Conservation (phyloP, 2,329 filamentous ascomycete species). For the Aspergillus fijiensis region DNA sequence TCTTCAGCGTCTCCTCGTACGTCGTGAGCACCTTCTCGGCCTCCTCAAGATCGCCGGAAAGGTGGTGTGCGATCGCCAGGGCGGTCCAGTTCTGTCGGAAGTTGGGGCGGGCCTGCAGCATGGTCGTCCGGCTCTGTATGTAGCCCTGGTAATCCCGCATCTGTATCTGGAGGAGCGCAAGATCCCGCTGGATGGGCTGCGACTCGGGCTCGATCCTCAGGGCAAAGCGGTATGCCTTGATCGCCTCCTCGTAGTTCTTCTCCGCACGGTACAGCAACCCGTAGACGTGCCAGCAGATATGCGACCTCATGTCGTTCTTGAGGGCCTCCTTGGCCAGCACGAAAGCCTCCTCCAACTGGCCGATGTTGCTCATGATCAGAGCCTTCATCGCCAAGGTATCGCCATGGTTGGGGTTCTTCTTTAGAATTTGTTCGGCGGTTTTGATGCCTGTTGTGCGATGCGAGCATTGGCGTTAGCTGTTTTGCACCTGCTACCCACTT, state of each 20-base stretch:
- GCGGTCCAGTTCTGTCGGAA: slow-evolving; percentile 95
- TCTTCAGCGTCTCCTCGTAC: slow-evolving; percentile 91
- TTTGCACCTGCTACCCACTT: slow-evolving; percentile 6
- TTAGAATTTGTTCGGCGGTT: slow-evolving; percentile 91
- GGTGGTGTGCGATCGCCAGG: slow-evolving; percentile 88
- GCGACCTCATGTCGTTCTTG: slow-evolving; percentile 96
- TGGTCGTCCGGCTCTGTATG: slow-evolving; percentile 80
- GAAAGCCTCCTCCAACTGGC: slow-evolving; percentile 92
- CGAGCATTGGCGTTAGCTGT: slow-evolving; percentile 21
- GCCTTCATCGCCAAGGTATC: slow-evolving; percentile 99
- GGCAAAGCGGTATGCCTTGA: slow-evolving; percentile 98
- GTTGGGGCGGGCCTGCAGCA: slow-evolving; percentile 80
- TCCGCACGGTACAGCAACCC: slow-evolving; percentile 87
- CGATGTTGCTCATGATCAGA: slow-evolving; percentile 88
- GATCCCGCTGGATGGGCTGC: slow-evolving; percentile 86
- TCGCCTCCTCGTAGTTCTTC: slow-evolving; percentile 98
- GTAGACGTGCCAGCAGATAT: slow-evolving; percentile 99
- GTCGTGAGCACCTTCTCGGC: slow-evolving; percentile 89
- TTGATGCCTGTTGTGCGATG: slow-evolving; percentile 67
- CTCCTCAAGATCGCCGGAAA: slow-evolving; percentile 78
- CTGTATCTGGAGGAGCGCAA: slow-evolving; percentile 90
- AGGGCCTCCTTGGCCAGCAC: slow-evolving; percentile 87
- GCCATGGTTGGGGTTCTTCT: slow-evolving; percentile 92
- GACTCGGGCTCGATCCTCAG: slow-evolving; percentile 92
- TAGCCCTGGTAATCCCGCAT: slow-evolving; percentile 96